A percentile compares a stretch with the other conserved stretches of the same genome.
Conservation (phyloP, 2,329 filamentous ascomycete genomes). For the Beauveria sp. region DNA sequence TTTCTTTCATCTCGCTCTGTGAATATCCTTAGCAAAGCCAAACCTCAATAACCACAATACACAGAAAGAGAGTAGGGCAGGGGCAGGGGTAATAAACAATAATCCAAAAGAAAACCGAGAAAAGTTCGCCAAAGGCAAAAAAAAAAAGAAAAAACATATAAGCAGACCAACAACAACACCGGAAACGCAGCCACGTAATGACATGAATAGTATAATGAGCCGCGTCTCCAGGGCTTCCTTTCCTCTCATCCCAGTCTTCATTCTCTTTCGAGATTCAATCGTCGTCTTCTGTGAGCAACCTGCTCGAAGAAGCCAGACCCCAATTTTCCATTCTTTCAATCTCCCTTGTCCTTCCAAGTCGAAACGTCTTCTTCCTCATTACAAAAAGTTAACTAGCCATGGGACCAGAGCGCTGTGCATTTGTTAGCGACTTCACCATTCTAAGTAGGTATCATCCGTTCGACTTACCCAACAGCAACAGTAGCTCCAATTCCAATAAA, state of each 20-base stretch:
- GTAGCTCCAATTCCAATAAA: conserved; percentile 81
- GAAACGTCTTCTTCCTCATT: conserved; percentile 15
- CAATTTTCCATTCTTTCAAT: conserved; percentile 5
- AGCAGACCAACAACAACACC: conserved; percentile 6
- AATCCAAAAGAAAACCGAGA: conserved; percentile 8
- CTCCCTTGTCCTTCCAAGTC: neutral
- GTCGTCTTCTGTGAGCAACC: neutral
- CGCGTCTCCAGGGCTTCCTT: neutral
- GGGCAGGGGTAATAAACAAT: conserved; percentile 8
- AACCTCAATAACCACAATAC: conserved; percentile 7
- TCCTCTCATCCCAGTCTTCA: neutral
- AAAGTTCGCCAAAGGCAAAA: conserved; percentile 6
- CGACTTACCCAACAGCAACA: conserved; percentile 76
- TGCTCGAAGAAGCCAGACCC: neutral
- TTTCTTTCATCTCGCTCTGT: conserved; percentile 11
- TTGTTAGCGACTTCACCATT: conserved; percentile 12
- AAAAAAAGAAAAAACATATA: neutral
- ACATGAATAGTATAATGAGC: conserved; percentile 11
- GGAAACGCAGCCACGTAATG: conserved; percentile 10
- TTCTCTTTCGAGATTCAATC: neutral
- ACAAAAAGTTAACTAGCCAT: conserved; percentile 45
- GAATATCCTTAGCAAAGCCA: conserved; percentile 9
- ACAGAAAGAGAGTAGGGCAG: conserved; percentile 5
- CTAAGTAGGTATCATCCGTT: conserved; percentile 20
- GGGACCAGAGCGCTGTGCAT: conserved; percentile 37